phyloP scores from a whole-genome alignment of 352 stramenopile genomes.

The Phytophthora citrophthora region DNA sequence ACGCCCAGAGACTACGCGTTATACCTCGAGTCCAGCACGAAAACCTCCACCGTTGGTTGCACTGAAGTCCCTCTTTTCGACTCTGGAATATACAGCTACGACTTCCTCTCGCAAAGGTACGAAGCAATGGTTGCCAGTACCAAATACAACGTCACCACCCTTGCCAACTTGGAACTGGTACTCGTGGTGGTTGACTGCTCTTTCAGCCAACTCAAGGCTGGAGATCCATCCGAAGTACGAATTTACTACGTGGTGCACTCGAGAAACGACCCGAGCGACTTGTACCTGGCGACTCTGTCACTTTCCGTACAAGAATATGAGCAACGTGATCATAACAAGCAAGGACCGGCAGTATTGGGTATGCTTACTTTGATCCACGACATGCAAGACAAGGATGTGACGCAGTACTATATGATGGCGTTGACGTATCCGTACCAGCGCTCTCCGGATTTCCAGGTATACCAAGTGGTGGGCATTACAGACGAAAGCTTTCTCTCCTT shows the following conservation, averaged over 20 bases:
- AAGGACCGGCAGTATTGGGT: constrained; percentile 25
- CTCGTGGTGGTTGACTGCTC: constrained; percentile 46
- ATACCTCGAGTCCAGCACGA: constrained; percentile 35
- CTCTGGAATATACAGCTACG: constrained; percentile 37
- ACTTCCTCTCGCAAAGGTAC: constrained; percentile 38
- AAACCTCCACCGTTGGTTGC: constrained; percentile 26
- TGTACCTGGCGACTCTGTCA: constrained; percentile 29
- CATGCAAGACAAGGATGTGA: constrained; percentile 26
- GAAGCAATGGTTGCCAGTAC: constrained; percentile 19
- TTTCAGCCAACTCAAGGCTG: constrained; percentile 21
- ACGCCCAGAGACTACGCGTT: constrained; percentile 30
- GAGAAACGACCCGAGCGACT: constrained; percentile 3
- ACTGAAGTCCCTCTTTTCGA: constrained; percentile 2
- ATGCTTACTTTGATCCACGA: constrained; percentile 34
- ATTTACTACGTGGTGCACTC: constrained; percentile 40
- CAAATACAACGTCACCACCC: constrained; percentile 41
- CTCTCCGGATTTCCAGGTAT: constrained; percentile 35
- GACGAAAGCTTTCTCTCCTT: constrained; percentile 25
- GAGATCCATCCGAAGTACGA: constrained; percentile 10
- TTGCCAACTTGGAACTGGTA: constrained; percentile 45
- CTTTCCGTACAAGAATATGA: constrained; percentile 44
- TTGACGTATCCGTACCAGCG: constrained; percentile 36
- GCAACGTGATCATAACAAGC: constrained; percentile 12
- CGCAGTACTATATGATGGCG: constrained; percentile 30
- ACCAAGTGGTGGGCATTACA: constrained; percentile 24